Percentiles rank a stretch among this genome's conserved stretches.
Evolutionary conservation across 2,329 filamentous ascomycete genomes (phyloP).

Genomic region (Pyricularia sp.): DNA sequence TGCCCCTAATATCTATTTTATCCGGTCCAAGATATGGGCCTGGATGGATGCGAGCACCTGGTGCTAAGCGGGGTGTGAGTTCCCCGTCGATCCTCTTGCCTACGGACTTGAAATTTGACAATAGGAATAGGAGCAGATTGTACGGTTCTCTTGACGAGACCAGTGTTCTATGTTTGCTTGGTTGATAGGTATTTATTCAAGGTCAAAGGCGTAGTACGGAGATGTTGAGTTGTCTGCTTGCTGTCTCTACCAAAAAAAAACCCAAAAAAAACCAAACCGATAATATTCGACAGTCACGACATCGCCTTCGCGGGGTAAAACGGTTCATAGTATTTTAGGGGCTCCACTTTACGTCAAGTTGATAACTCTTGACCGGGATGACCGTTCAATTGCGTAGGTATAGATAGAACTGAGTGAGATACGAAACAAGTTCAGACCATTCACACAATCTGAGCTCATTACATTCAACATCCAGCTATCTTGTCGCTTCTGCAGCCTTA

Average conservation of each 20-base stretch:
- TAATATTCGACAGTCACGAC: background rate
- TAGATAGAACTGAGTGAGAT: too few relatives aligned
- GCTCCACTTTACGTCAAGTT: background rate
- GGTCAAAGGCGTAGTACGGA: too few relatives aligned
- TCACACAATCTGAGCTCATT: too few relatives aligned
- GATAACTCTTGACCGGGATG: background rate
- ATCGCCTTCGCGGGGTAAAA: background rate
- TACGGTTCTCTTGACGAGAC: background rate
- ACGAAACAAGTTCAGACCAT: too few relatives aligned
- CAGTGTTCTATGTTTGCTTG: background rate
- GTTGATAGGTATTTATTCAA: background rate
- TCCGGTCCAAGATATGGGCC: background rate
- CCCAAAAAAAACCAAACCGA: background rate
- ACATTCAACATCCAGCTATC: background rate
- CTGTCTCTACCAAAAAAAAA: background rate
- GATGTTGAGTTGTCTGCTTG: too few relatives aligned
- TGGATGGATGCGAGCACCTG: background rate
- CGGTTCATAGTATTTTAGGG: background rate
- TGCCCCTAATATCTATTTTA: background rate
- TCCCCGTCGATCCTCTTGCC: background rate
- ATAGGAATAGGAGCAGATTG: background rate
- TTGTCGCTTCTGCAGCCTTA: background rate
- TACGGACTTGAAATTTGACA: background rate
- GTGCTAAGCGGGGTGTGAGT: background rate
- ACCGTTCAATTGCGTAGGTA: background rate